phyloP scores from a whole-genome alignment of 495 filamentous ascomycete genomes.

The Penicillium daleae region DNA sequence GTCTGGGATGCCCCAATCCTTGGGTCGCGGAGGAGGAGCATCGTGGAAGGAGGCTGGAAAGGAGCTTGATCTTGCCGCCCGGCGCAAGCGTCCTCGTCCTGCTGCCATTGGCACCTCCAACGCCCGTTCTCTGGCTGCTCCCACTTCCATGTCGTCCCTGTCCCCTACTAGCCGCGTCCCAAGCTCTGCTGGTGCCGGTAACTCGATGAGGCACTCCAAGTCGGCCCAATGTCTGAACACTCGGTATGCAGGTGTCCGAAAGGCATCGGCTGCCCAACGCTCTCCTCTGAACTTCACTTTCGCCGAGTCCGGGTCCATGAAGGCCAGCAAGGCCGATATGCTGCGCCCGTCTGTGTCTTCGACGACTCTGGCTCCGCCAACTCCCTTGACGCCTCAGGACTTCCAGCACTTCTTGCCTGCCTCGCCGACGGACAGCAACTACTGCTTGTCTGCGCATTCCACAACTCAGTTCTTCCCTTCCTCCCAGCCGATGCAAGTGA shows the following conservation, averaged over 20 bases:
- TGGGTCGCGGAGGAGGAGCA: slow-evolving; percentile 29
- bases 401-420: slow-evolving; percentile 48
- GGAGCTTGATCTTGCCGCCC: slow-evolving; percentile 56
- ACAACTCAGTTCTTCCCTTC: slow-evolving; percentile 44
- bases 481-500: slow-evolving; percentile 51
- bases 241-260: slow-evolving; percentile 55
- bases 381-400: slow-evolving; percentile 51
- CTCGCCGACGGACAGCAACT: slow-evolving; percentile 43
- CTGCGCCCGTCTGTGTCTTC: slow-evolving; percentile 46
- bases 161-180: slow-evolving; percentile 43
- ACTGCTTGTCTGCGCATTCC: slow-evolving; percentile 47
- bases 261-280: slow-evolving; percentile 52
- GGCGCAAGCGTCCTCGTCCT: slow-evolving; percentile 57
- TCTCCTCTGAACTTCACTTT: slow-evolving; percentile 59
- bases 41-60: slow-evolving; percentile 48
- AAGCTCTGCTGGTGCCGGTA: slow-evolving; percentile 36
- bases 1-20: slow-evolving; percentile 31
- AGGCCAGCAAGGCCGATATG: slow-evolving; percentile 45
- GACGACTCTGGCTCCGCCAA: slow-evolving; percentile 48
- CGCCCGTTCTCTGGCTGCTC: slow-evolving; percentile 42
- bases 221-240: slow-evolving; percentile 55
- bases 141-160: slow-evolving; percentile 48
- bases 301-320: slow-evolving; percentile 48
- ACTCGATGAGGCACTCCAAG: slow-evolving; percentile 56
- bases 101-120: slow-evolving; percentile 54